Conservation (phyloP, 495 filamentous ascomycete species). For the Jackrogersella minutella region DNA sequence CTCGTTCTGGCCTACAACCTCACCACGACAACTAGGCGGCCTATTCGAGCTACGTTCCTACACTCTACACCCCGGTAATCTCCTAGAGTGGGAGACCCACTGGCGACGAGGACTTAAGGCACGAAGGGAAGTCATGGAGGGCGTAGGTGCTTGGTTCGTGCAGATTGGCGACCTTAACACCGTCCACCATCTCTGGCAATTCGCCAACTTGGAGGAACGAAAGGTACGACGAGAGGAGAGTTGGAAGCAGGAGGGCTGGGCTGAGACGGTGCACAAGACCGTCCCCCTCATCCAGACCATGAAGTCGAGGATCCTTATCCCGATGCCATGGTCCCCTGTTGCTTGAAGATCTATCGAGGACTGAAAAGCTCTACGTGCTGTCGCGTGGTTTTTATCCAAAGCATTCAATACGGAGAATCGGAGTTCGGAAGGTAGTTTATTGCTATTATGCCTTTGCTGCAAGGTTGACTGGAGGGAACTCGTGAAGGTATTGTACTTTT, state of each 20-base stretch:
- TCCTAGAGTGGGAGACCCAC: slow-evolving; percentile 98
- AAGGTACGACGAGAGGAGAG: slow-evolving; percentile 92
- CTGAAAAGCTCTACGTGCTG: too few relatives aligned
- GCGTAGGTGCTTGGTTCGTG: slow-evolving; percentile 98
- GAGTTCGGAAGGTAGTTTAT: slow-evolving; percentile 32
- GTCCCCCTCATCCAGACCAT: slow-evolving; percentile 96
- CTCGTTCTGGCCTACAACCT: slow-evolving; percentile 97
- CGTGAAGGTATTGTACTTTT: slow-evolving; percentile 25
- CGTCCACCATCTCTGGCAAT: slow-evolving; percentile 98
- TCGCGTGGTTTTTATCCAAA: slow-evolving; percentile 5
- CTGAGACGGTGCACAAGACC: slow-evolving; percentile 97
- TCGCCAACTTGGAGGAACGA: slow-evolving; percentile 93
- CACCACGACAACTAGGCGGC: slow-evolving; percentile 88
- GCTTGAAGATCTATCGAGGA: slow-evolving; percentile 56
- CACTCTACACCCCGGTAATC: slow-evolving; percentile 92
- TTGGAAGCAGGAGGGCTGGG: slow-evolving; percentile 95
- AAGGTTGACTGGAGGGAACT: not conserved
- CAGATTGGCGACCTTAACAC: slow-evolving; percentile 98
- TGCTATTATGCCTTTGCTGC: slow-evolving; percentile 6
- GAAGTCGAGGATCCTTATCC: slow-evolving; percentile 91
- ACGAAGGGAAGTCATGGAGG: slow-evolving; percentile 95
- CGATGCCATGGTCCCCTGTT: slow-evolving; percentile 96
- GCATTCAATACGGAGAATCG: slow-evolving; percentile 34
- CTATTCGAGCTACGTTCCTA: slow-evolving; percentile 97
- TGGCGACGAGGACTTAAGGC: slow-evolving; percentile 94